Percentiles rank a stretch among this genome's conserved stretches.
phyloP scores from a whole-genome alignment of 352 stramenopile species.

The Phytopythium montanum region DNA sequence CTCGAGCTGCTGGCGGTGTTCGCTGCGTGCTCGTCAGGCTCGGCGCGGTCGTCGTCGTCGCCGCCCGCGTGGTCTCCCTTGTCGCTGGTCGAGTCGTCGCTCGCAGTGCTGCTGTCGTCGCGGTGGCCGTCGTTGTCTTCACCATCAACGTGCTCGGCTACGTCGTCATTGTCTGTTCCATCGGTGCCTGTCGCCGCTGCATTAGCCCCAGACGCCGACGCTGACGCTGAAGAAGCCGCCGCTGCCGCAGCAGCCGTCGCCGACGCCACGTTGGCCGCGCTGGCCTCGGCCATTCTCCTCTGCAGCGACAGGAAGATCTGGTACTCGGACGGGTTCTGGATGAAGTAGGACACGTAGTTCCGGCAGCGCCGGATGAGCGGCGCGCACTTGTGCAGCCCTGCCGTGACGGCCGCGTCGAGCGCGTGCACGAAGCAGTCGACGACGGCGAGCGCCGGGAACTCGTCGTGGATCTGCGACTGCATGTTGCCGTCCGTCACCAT shows the following conservation, averaged over 20 bases:
- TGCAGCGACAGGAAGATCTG: slow-evolving; percentile 80
- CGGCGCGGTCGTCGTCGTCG: slow-evolving; percentile 1
- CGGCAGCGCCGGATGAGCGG: slow-evolving; percentile 57
- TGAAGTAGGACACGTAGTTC: slow-evolving; percentile 83
- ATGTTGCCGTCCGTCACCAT: slow-evolving; percentile 45
- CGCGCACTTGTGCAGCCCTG: slow-evolving; percentile 52
- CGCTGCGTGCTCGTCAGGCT: background rate
- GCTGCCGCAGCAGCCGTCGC: slow-evolving; percentile 9
- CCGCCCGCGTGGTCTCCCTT: background rate
- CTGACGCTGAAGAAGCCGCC: slow-evolving; percentile 14
- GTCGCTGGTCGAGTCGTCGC: slow-evolving; percentile 12
- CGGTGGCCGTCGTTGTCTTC: background rate
- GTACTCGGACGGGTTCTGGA: slow-evolving; percentile 81
- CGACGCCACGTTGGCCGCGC: background rate
- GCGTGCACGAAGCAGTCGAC: slow-evolving; percentile 71
- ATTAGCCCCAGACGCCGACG: slow-evolving; percentile 17
- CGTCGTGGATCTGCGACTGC: slow-evolving; percentile 40
- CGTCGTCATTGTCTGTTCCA: slow-evolving; percentile 15
- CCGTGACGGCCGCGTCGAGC: slow-evolving; percentile 50
- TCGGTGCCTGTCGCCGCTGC: background rate
- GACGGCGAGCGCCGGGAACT: slow-evolving; percentile 59
- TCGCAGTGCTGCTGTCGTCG: background rate
- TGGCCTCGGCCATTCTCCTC: slow-evolving; percentile 48
- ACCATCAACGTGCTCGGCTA: slow-evolving; percentile 7
- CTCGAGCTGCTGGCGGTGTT: slow-evolving; percentile 9